Base-by-base conservation (phyloP, 176 grass and related monocot species). In the Rhipidocladum racemiflorum region DNA sequence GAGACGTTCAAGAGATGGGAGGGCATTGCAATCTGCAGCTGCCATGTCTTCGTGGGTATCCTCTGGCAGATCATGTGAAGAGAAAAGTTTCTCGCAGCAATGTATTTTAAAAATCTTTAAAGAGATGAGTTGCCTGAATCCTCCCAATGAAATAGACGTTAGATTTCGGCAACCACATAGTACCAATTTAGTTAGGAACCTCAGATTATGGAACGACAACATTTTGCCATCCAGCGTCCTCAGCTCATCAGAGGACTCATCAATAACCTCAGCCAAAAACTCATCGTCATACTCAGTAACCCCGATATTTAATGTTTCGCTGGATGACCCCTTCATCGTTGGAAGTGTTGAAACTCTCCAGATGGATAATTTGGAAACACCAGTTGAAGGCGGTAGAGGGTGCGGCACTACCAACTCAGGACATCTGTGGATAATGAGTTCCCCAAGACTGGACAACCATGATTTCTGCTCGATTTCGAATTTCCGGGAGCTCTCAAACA, bases 321-420 rank as follows among this genome's bases (percentile, higher is more conserved):
- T 15, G 3, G 18, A 21, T 2, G 25, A 36, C 12, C 7, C 13
- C 0, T 10, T 0, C 25, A 86, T 40, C 1, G 0, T 1, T 27
- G 60, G 48, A 81, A 81, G 21, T 21, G 20, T 10, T 0, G 20
- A 0, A 11, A 81, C 36, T 11, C 38, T 0, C 20, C 0, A 0
- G 8, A 74, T 30, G 73, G 17, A 53, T 53, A 53, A 36, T n/a
- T n/a, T 4, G 45, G 11, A 34, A 34, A 0, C 1, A 2, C 0
- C 63, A 60, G n/a, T 16, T 63, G 83, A 71, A 71, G 65, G 75
- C 7, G 75, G 83, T 16, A 86, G 59, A 74, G 84, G 18, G 62
- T 34, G 1, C 14, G 15, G 11, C 7, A 86, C 56, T 6, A 1
- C 0, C 21, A 74, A 56, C 1, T 0, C 3, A 55, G 70, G 32